Percentiles rank a stretch among this genome's conserved stretches.
phyloP scores from a whole-genome alignment of 2,329 filamentous ascomycete genomes.

The Apiospora pterosperma region DNA sequence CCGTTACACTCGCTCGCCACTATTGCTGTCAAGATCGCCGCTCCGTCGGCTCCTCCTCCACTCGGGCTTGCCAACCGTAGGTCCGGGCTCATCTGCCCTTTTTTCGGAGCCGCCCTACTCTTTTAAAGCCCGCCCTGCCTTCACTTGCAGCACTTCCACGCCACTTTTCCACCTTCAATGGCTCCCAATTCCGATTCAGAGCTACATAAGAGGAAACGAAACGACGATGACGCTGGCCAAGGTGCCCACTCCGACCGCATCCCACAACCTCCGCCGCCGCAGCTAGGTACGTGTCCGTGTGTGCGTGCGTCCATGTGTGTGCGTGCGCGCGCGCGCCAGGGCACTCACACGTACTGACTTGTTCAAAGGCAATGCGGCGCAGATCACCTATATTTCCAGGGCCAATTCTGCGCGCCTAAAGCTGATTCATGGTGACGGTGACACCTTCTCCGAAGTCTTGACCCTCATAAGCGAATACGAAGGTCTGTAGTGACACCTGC shows the following conservation, averaged over 20 bases:
- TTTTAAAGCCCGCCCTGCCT: not conserved
- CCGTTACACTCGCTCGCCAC: not conserved
- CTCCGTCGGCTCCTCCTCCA: not conserved
- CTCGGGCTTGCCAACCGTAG: not conserved
- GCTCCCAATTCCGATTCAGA: conserved; percentile 39
- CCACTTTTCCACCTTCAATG: conserved; percentile 26
- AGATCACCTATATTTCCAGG: conserved; percentile 53
- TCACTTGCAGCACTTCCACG: too few relatives aligned
- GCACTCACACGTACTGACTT: not conserved
- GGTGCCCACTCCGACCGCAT: conserved; percentile 34
- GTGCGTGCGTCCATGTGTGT: not conserved
- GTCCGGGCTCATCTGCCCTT: not conserved
- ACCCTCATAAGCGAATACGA: conserved; percentile 76
- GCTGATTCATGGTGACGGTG: conserved; percentile 53
- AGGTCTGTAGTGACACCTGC: conserved; percentile 33
- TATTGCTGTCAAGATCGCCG: not conserved
- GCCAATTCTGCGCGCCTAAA: conserved; percentile 41
- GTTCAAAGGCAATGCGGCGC: conserved; percentile 1
- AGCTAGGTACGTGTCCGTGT: conserved; percentile 40
- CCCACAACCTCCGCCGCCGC: conserved; percentile 40
- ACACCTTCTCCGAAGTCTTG: conserved; percentile 71
- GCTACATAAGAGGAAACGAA: conserved; percentile 45
- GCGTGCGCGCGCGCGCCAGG: not conserved
- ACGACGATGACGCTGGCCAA: conserved; percentile 39
- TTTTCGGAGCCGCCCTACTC: not conserved